Base-by-base conservation (phyloP, 2,329 filamentous ascomycete species). In the Bipolaris bicolor region DNA sequence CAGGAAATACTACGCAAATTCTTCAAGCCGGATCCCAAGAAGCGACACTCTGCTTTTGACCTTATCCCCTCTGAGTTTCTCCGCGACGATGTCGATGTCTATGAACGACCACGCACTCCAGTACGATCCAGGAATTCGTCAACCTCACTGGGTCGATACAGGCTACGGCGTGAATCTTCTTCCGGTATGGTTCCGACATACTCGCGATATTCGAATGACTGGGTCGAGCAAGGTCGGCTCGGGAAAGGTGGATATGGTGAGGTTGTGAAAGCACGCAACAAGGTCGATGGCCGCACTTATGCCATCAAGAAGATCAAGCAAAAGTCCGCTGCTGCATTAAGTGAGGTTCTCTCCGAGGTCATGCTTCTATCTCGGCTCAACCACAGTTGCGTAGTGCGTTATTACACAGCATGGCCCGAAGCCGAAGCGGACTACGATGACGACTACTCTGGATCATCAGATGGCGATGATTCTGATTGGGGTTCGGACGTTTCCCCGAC, bases 271-370 rank as follows among this genome's bases (percentile, higher is more conserved):
- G 94, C 94, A 2, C 86, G 94, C 31, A 96, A 97, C 76, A 97
- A 95, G 78, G 86, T 97, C 3, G 95, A 98, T 73, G 91, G 91
- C 0, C 90, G 93, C 56, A 89, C 96, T 41, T 99, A 98, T 77
- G 95, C 95, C 16, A 91, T 99, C 73, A 99, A 99, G 76, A 97
- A 98, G 74, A 95, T 99, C 60, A 91, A 88, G 1, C 91, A 95
- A 65, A 88, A 89, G 49, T 91, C 91, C 1, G 85, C 90, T 24
- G 84, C 88, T 10, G 81, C 83, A 5, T 81, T 98, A 37, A 93
- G 90, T 0, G 90, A 97, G 71, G 88, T 93, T 11, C 75, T 94
- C 24, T 92, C 90, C 52, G 91, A 95, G 75, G 94, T 97, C 39
- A 89, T 93, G 73, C 80, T 98, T 7, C 82, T 99, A 15, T 96